These are phyloP conservation scores for Chlamydomonas eustigma DNA, from an alignment of 139 green algal species.

Conservation along the genomic window DNA sequence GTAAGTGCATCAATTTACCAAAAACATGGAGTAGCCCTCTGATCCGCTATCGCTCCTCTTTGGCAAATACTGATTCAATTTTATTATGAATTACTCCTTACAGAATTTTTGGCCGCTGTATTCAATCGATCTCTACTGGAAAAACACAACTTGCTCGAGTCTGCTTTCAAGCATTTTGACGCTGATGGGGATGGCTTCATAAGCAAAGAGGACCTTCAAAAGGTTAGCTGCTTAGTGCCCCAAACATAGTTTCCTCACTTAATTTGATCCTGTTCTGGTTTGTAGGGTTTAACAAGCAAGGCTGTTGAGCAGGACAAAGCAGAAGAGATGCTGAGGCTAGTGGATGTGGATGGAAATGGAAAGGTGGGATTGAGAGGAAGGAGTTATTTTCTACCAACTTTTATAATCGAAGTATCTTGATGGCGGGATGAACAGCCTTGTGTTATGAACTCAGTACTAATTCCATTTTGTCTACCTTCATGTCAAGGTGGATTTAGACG, in stretches of 20 bases:
- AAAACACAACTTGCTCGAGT: conserved; percentile 10
- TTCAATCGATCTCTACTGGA: conserved; percentile 20
- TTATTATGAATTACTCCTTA: background rate
- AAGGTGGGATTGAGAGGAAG: background rate
- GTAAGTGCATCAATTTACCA: background rate
- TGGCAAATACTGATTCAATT: background rate
- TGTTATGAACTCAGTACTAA: background rate
- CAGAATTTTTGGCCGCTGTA: conserved; percentile 15
- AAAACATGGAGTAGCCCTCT: too few species aligned
- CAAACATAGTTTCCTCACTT: background rate
- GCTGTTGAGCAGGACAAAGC: background rate
- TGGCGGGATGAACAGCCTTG: background rate
- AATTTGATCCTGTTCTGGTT: background rate
- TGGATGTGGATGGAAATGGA: conserved; percentile 1
- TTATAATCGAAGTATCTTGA: background rate
- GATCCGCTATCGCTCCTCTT: too few species aligned
- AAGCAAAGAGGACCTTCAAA: background rate
- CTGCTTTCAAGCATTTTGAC: conserved; percentile 13
- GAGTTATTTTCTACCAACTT: too few species aligned
- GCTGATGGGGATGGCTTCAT: conserved; percentile 9
- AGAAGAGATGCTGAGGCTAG: background rate
- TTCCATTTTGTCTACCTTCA: background rate
- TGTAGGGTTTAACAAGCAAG: background rate
- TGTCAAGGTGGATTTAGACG: conserved; percentile 12
- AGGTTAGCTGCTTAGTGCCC: background rate